phyloP scores from a whole-genome alignment of 805 yeast species.

The Geotrichum ghanense region DNA sequence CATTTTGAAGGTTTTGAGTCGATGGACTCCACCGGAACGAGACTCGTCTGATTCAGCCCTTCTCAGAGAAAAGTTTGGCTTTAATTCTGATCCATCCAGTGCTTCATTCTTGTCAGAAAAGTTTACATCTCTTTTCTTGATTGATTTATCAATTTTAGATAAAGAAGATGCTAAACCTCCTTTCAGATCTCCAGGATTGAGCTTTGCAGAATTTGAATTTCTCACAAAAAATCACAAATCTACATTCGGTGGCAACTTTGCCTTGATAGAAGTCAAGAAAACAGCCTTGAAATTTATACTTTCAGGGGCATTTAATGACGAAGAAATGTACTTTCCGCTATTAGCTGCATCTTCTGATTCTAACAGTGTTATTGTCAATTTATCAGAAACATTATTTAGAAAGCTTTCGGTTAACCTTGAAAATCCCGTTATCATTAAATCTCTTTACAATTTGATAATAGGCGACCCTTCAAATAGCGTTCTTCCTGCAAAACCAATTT shows the following conservation, averaged over 20 bases:
- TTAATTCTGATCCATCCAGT: slow-evolving; percentile 31
- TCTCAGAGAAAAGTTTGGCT: slow-evolving; percentile 26
- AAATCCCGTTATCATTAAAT: slow-evolving; percentile 31
- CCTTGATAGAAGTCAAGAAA: slow-evolving; percentile 30
- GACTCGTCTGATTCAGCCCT: slow-evolving; percentile 33
- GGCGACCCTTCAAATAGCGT: slow-evolving; percentile 32
- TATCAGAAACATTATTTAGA: slow-evolving; percentile 40
- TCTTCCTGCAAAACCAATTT: slow-evolving; percentile 41
- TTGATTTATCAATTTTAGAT: slow-evolving; percentile 31
- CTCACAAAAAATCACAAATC: slow-evolving; percentile 63
- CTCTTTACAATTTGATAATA: slow-evolving; percentile 36
- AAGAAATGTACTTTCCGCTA: slow-evolving; percentile 34
- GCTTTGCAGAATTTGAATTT: slow-evolving; percentile 43
- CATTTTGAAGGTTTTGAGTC: slow-evolving; percentile 40
- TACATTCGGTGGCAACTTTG: slow-evolving; percentile 36
- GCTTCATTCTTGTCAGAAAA: slow-evolving; percentile 34
- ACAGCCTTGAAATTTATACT: slow-evolving; percentile 32
- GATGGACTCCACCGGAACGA: slow-evolving; percentile 39
- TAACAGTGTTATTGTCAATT: slow-evolving; percentile 41
- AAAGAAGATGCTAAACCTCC: slow-evolving; percentile 2
- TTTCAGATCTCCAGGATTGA: slow-evolving; percentile 49
- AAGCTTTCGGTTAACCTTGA: slow-evolving; percentile 45
- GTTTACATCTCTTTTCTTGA: slow-evolving; percentile 45
- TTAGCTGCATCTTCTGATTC: slow-evolving; percentile 56
- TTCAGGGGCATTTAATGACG: slow-evolving; percentile 32